Conservation (phyloP, 352 stramenopile species). For the Pythium grandisporangium region DNA sequence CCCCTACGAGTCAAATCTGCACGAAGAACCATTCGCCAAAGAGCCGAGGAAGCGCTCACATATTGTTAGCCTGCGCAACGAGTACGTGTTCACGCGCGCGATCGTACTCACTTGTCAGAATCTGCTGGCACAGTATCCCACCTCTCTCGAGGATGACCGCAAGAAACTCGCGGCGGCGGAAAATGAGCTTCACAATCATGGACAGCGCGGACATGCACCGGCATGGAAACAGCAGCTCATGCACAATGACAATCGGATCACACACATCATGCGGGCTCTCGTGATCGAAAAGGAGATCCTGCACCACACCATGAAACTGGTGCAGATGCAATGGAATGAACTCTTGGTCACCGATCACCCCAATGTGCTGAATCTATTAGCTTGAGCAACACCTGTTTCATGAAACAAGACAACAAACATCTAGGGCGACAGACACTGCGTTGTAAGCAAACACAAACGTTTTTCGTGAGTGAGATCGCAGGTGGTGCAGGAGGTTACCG, state of each 20-base stretch:
- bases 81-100: slow-evolving; percentile 16
- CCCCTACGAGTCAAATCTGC: too few species aligned
- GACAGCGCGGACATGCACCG: too few species aligned
- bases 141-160: slow-evolving; percentile 13
- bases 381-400: too few species aligned
- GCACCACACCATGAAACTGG: slow-evolving; percentile 33
- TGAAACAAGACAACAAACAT: too few species aligned
- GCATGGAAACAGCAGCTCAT: slow-evolving; percentile 3
- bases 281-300: slow-evolving; percentile 57
- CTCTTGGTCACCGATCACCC: slow-evolving; percentile 35
- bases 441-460: too few species aligned
- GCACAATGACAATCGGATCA: not conserved
- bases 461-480: slow-evolving; percentile 15
- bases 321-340: slow-evolving; percentile 28
- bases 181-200: too few species aligned
- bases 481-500: too few species aligned
- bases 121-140: slow-evolving; percentile 17
- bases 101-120: slow-evolving; percentile 14
- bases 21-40: too few species aligned
- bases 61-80: slow-evolving; percentile 19
- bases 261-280: slow-evolving; percentile 30
- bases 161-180: slow-evolving; percentile 2
- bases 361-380: slow-evolving; percentile 20
- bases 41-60: too few species aligned
- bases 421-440: too few species aligned